These are phyloP conservation scores for Geotrichum macrosporum DNA, from an alignment of 1,139 yeast genomes.

Conservation along the genomic window DNA sequence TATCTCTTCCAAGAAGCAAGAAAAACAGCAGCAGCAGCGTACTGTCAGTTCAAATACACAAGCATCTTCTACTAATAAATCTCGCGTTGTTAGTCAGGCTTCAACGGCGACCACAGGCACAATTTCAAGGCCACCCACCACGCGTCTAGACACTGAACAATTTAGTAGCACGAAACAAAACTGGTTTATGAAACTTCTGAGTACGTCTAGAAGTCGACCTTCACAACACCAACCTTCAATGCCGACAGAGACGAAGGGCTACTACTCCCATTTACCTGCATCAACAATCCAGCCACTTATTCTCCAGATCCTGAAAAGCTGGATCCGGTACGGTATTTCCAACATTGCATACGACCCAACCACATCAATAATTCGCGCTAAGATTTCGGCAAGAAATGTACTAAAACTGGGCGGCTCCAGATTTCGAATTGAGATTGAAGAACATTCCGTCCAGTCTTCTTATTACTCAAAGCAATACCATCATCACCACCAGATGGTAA, in stretches of 20 bases:
- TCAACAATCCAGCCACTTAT: slow-evolving; percentile 32
- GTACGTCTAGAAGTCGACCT: no score
- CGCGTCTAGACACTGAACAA: not conserved
- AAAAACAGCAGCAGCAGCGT: not conserved
- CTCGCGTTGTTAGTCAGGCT: slow-evolving; percentile 4
- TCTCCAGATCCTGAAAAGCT: slow-evolving; percentile 34
- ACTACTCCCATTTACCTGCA: slow-evolving; percentile 31
- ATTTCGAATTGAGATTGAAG: slow-evolving; percentile 32
- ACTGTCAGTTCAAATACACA: not conserved
- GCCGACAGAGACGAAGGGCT: slow-evolving; percentile 22
- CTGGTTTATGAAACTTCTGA: slow-evolving; percentile 42
- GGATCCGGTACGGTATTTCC: slow-evolving; percentile 39
- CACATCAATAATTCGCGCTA: slow-evolving; percentile 33
- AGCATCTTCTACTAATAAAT: not conserved
- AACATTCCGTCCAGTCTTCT: slow-evolving; percentile 2
- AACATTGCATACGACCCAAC: slow-evolving; percentile 29
- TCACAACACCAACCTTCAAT: slow-evolving; percentile 3
- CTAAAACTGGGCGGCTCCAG: slow-evolving; percentile 35
- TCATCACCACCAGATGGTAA: not conserved
- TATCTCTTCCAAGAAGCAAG: not conserved
- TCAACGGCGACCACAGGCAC: slow-evolving; percentile 2
- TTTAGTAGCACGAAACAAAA: slow-evolving; percentile 30
- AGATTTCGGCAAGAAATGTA: slow-evolving; percentile 36
- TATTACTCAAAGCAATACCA: not conserved
- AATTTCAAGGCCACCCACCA: not conserved